Conservation (phyloP, 495 filamentous ascomycete genomes). For the Neurospora sp. region DNA sequence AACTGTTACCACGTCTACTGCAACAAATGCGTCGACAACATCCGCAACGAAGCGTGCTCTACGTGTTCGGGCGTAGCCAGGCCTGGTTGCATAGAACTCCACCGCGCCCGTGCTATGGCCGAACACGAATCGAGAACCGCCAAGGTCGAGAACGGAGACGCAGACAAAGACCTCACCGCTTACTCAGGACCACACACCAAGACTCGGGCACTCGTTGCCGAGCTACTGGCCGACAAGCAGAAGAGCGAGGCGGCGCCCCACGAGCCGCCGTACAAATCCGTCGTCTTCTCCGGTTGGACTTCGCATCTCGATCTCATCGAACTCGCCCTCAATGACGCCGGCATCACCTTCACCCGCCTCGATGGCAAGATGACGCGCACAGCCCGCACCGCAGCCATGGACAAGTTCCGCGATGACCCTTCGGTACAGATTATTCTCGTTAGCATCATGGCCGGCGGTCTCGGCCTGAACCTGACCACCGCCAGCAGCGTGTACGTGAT, state of each 20-base stretch:
- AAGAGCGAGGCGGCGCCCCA: conserved; percentile 48
- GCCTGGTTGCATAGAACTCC: conserved; percentile 54
- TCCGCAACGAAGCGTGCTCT: conserved; percentile 28
- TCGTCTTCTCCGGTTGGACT: conserved; percentile 92
- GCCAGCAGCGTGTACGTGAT: conserved; percentile 87
- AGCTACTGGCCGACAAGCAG: conserved; percentile 48
- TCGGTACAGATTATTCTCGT: conserved; percentile 71
- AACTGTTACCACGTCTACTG: conserved; percentile 80
- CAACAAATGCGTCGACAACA: conserved; percentile 51
- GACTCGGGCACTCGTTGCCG: conserved; percentile 64
- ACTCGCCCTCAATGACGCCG: conserved; percentile 60
- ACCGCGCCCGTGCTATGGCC: conserved; percentile 49
- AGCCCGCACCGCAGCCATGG: conserved; percentile 60
- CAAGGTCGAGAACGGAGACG: conserved; percentile 24
- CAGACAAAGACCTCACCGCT: conserved; percentile 48
- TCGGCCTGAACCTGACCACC: conserved; percentile 82
- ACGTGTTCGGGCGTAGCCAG: conserved; percentile 18
- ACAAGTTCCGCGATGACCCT: conserved; percentile 63
- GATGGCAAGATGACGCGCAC: conserved; percentile 77
- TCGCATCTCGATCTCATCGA: conserved; percentile 89
- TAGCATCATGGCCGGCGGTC: conserved; percentile 83
- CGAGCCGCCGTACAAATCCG: conserved; percentile 69
- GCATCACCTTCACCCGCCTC: conserved; percentile 64
- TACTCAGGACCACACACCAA: conserved; percentile 89
- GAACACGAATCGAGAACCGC: conserved; percentile 41